Base-by-base conservation (phyloP, 257 asterid species). In the Solanum bulbocastanum region DNA sequence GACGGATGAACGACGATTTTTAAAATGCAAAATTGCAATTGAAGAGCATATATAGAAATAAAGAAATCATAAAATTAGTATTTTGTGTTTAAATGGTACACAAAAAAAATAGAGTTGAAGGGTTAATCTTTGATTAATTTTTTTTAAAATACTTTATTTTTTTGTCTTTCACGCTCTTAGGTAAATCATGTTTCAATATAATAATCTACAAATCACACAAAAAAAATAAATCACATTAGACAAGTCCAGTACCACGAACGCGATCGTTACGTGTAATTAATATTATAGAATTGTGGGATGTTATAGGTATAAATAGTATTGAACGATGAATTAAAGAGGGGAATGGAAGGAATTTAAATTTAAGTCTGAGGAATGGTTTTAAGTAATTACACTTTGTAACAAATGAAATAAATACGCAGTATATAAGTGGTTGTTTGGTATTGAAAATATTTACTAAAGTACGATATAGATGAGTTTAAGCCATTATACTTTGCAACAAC, bases 241-340 rank as follows among this genome's bases (percentile, higher is more conserved):
- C 0, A 71, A 15, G 3, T 16, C 6, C 0, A 1, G 0, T 15
- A 15, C 1, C 5, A 32, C 13, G 10, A 32, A 2, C 6, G 7
- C 3, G 0, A 32, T 3, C 39, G 2, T 72, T n/a, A 33, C 0
- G 4, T 1, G 13, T 73, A 35, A 73, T 73, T 73, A 73, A 35
- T 35, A 73, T 16, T 8, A 4, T 10, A 36, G 49, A 36, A 18
- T 3, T 73, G 79, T 33, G 42, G 13, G 79, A 33, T 35, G 42
- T 56, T 56, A 1, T 18, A 56, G n/a, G n/a, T 56, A 0, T 56
- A 56, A 56, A 56, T 56, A 56, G 10, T 56, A 18, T 2, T 56
- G 65, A 56, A 56, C 10, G 25, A 56, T 56, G 25, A 56, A 56
- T 56, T 56, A 18, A 72, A 72, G 44, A 72, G 27, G 79, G 46